These are phyloP conservation scores for Colletotrichum abscissum DNA, from an alignment of 2,329 filamentous ascomycete genomes.

Conservation along the genomic window DNA sequence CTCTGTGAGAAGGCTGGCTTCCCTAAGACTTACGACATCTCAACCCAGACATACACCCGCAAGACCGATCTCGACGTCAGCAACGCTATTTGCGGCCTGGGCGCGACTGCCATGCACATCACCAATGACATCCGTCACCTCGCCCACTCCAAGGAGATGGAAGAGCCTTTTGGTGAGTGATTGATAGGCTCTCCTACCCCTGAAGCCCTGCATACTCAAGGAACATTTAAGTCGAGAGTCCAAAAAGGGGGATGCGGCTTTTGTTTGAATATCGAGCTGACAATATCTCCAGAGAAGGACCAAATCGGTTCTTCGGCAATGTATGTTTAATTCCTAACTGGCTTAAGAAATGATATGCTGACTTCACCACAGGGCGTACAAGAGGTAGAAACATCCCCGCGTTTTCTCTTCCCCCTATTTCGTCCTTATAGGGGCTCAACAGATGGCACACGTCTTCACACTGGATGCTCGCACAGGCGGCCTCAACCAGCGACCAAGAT, in stretches of 20 bases:
- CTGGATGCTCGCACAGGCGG: no score
- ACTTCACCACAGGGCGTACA: constrained; percentile 48
- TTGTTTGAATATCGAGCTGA: neutral
- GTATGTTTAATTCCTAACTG: constrained; percentile 26
- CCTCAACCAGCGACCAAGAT: neutral
- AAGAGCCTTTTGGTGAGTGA: constrained; percentile 75
- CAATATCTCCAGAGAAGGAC: constrained; percentile 60
- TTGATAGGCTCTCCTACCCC: neutral
- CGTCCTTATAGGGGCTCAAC: no score
- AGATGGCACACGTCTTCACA: no score
- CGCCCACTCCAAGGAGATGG: constrained; percentile 82
- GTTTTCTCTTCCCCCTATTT: constrained; percentile 40
- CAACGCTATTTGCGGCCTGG: constrained; percentile 83
- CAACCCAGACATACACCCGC: constrained; percentile 74
- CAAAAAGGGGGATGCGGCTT: neutral
- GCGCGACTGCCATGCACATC: constrained; percentile 79
- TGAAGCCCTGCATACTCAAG: neutral
- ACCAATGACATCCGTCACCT: constrained; percentile 80
- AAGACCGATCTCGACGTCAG: constrained; percentile 86
- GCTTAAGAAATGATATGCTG: neutral
- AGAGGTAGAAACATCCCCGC: constrained; percentile 44
- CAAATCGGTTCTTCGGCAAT: constrained; percentile 67
- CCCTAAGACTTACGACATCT: constrained; percentile 62
- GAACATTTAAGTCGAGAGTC: no score
- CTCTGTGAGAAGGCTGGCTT: constrained; percentile 69